Conservation (phyloP, 169 alveolate species). For the Perkinsus chesapeaki region DNA sequence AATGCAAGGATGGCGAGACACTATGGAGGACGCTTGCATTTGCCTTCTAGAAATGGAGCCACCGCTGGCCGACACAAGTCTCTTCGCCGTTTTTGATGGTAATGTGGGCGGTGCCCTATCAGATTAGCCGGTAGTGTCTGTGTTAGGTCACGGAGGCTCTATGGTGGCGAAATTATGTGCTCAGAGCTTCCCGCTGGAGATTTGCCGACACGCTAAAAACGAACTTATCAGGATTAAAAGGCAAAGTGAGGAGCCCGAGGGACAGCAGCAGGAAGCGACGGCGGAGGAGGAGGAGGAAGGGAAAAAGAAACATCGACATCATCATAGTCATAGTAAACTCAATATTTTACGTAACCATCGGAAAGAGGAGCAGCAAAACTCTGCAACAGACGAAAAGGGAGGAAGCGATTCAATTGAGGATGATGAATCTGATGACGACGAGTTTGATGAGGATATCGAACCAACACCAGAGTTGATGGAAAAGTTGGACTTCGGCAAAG, state of each 20-base stretch:
- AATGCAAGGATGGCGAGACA: not conserved
- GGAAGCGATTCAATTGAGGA: not conserved
- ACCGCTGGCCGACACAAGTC: not conserved
- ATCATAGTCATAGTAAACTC: too few relatives aligned
- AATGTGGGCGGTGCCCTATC: not conserved
- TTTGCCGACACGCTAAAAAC: not conserved
- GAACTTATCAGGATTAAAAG: not conserved
- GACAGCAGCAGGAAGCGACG: not conserved
- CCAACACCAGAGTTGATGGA: not conserved
- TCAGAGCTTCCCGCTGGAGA: not conserved
- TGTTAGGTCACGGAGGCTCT: not conserved
- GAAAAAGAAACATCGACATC: not conserved
- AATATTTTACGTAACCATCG: not conserved
- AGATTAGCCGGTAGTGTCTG: not conserved
- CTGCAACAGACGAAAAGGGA: not conserved
- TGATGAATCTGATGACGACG: not conserved
- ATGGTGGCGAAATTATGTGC: not conserved
- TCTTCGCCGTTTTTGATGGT: not conserved
- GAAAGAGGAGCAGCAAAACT: not conserved
- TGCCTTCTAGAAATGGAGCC: not conserved
- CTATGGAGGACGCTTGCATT: not conserved
- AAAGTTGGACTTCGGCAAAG: not conserved
- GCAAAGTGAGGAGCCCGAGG: not conserved
- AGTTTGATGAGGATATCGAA: not conserved
- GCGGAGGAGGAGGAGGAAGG: not conserved